Base-by-base conservation (phyloP, 164 flowering plant genomes). In the Cinnamomum micranthum region DNA sequence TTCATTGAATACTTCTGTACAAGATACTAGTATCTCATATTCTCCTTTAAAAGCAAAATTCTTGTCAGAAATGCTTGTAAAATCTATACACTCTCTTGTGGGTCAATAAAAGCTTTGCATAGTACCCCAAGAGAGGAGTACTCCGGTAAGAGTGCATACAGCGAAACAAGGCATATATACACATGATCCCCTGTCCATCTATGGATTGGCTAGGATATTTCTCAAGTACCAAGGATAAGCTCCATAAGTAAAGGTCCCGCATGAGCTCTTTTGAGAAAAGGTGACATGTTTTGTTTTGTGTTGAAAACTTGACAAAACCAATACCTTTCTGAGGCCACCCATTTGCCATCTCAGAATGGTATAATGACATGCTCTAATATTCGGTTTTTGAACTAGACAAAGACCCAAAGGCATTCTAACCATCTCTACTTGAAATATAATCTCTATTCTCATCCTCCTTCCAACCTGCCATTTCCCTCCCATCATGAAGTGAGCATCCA, bases 391-490 rank as follows among this genome's bases (percentile, higher is more conserved):
- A 1, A 31, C 19, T 35, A 24, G 24, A 24, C 67, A 20, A 22
- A 24, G 13, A 22, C 67, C 67, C 24, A 13, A 20, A 17, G 25
- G 20, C 71, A 20, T 20, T 12, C 55, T 31, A 33, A n/a, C 13
- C 51, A 35, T 69, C 50, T 68, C 22, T 68, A 19, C 11, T n/a
- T 68, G 1, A 14, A 13, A 25, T 4, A 67, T 13, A 67, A 67
- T 33, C 35, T 20, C 1, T 23, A 14, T 31, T 15, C 50, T 28
- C 69, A 71, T 71, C 76, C 69, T 69, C 71, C 69, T 73, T 70
- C 64, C 47, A 41, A 41, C 47, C 11, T 41, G 47, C 11, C 47
- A 41, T 75, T 55, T 70, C 76, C 74, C 75, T 27, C 73, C 69
- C 69, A 74, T 55, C 69, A 11, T 41, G 47, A 41, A 41, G 47